Percentiles rank a stretch among this genome's conserved stretches.
Evolutionary conservation across 306 rosid species (phyloP).

Genomic region (Cyamopsis tetragonoloba): DNA sequence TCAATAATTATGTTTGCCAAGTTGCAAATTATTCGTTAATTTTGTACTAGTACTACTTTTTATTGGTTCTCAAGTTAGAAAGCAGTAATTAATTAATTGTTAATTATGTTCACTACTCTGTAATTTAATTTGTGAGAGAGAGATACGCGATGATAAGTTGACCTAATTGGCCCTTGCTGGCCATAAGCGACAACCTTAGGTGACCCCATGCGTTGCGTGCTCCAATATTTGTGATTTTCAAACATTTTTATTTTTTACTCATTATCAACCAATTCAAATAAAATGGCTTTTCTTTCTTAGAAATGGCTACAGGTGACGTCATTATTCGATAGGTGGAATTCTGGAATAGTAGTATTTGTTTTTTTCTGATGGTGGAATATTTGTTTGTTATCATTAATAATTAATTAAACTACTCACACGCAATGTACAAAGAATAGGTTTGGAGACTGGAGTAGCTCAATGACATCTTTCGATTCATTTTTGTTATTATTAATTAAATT

Average conservation of each 20-base stretch:
- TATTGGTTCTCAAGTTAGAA: background rate
- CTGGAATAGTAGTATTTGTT: no score
- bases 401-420: no score
- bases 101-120: background rate
- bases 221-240: background rate
- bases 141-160: background rate
- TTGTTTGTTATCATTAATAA: no score
- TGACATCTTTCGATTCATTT: no score
- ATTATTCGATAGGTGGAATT: background rate
- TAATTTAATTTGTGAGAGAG: background rate
- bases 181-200: no score
- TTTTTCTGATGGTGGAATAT: background rate
- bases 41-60: background rate
- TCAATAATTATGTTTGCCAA: no score
- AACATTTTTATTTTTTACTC: no score
- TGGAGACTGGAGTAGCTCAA: no score
- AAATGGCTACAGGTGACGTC: background rate
- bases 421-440: conserved; percentile 16
- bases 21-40: no score
- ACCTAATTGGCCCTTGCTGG: conserved; percentile 1
- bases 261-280: no score
- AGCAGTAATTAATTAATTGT: background rate
- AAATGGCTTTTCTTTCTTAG: background rate
- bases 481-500: no score
- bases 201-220: no score